Evolutionary conservation across 495 filamentous ascomycete genomes (phyloP), one percentile per base, ranked within the genome.

Genomic region (Chlorociboria aeruginascens): DNA sequence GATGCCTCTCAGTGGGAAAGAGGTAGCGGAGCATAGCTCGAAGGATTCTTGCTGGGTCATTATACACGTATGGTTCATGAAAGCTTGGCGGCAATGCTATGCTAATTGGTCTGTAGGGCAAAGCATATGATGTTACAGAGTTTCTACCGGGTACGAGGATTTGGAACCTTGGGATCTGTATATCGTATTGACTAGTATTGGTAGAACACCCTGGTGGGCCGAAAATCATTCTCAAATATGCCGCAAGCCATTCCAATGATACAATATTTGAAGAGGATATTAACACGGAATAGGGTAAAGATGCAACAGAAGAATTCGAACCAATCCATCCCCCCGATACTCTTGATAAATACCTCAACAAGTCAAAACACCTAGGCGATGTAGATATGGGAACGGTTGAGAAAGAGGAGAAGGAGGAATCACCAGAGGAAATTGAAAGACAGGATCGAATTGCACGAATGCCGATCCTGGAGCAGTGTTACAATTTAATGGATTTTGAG

Each of bases 401-500:
- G 56, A 67, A 74, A 43, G 81, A 89, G 51, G 74, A 79, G 60
- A 80, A 83, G 55, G 70, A 69, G 25, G 70, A 74, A 28, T 82
- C 85, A 39, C 86, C 87, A 0, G 86, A 89, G 43, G 90, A 97
- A 62, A 66, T 66, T 7, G 86, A 74, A 41, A 76, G 90, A 42
- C 77, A 80, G 65, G 73, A 85, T 61, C 77, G 88, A 35, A 82
- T 95, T 44, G 66, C 72, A 52, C 65, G 71, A 25, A 95, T 87
- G 83, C 90, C 90, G 2, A 68, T 78, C 41, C 71, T 97, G 48
- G 81, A 83, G 49, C 83, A 93, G 60, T 95, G 89, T 71, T 96
- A 89, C 66, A 97, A 97, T 56, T 66, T 97, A 53, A 75, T 89
- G 70, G 90, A 97, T 65, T 96, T 97, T 61, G 90, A 97, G 70